Conservation (phyloP, 192 early-diverging fungal genomes). For the Coemansia sp. region DNA sequence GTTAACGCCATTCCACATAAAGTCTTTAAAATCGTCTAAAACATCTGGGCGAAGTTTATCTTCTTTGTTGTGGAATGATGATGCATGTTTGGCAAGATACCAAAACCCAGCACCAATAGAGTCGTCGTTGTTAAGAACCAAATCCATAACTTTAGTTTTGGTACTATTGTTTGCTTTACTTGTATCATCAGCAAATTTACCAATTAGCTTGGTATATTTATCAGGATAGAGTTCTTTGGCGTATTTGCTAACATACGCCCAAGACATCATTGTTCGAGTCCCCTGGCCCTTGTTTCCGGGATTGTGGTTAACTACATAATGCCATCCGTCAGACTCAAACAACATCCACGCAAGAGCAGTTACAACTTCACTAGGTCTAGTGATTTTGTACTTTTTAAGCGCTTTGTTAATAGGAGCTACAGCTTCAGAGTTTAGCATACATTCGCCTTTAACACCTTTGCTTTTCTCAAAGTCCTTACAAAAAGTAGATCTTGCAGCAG, state of each 20-base stretch:
- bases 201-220: not conserved
- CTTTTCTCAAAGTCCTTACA: constrained; percentile 1
- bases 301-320: constrained; percentile 26
- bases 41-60: too few species aligned
- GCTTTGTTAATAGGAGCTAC: constrained; percentile 22
- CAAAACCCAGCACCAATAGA: constrained; percentile 40
- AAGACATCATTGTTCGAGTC: constrained; percentile 32
- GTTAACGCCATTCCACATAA: too few species aligned
- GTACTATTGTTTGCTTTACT: not conserved
- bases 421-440: constrained; percentile 20
- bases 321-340: constrained; percentile 32
- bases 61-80: too few species aligned
- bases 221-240: constrained; percentile 16
- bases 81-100: constrained; percentile 14
- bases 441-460: constrained; percentile 9
- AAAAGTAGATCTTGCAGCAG: not conserved
- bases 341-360: constrained; percentile 27
- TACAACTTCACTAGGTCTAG: constrained; percentile 21
- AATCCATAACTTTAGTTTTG: constrained; percentile 13
- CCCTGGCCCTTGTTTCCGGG: constrained; percentile 25
- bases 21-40: too few species aligned
- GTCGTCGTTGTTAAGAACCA: constrained; percentile 30
- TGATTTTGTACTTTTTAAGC: constrained; percentile 19
- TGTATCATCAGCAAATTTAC: not conserved
- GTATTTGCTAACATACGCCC: constrained; percentile 22